Conservation (phyloP, 208 protist species). For the Acanthamoeba castellanii region DNA sequence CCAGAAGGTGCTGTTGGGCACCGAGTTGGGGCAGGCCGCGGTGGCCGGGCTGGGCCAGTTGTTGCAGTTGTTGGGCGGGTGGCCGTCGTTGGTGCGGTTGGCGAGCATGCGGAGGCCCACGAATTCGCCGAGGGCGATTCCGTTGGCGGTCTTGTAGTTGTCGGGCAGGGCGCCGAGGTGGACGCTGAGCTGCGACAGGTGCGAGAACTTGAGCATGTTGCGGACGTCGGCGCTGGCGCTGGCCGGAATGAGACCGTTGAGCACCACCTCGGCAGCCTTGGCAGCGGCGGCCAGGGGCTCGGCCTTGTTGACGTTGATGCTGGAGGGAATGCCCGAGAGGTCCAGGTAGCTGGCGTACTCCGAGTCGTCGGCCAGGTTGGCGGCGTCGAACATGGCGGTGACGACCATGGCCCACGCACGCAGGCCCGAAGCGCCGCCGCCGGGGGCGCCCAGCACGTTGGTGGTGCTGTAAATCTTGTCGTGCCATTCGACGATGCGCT, state of each 20-base stretch:
- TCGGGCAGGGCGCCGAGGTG: constrained; percentile 15
- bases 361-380: background rate
- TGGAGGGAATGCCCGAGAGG: background rate
- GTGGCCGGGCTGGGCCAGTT: constrained; percentile 44
- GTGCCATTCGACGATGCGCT: background rate
- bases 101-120: constrained; percentile 35
- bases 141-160: background rate
- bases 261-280: constrained; percentile 16
- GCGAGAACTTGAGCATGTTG: background rate
- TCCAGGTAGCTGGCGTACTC: background rate
- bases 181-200: constrained; percentile 1
- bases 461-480: background rate
- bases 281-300: background rate
- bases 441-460: background rate
- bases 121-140: background rate
- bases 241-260: constrained; percentile 31
- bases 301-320: background rate
- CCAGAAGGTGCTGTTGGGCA: constrained; percentile 28
- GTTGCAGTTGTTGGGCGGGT: constrained; percentile 63
- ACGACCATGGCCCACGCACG: background rate
- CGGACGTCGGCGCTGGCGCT: background rate
- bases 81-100: constrained; percentile 35
- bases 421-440: background rate
- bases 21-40: background rate
- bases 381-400: background rate